Conservation (phyloP, 2,329 filamentous ascomycete genomes). For the Sarocladium brachiariae region DNA sequence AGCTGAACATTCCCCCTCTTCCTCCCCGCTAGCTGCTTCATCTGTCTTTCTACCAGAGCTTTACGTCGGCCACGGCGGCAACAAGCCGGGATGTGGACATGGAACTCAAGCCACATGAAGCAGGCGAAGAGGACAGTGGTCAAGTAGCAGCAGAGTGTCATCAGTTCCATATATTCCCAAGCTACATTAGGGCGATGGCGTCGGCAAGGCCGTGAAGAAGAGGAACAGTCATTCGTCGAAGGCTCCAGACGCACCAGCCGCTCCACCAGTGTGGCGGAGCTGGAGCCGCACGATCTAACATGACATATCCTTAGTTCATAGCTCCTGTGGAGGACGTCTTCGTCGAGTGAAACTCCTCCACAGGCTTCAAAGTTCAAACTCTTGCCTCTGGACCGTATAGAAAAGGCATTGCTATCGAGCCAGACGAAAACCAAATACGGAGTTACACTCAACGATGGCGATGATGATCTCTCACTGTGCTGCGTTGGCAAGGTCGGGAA, state of each 20-base stretch:
- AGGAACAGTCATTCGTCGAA: conserved; percentile 15
- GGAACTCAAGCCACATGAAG: not conserved
- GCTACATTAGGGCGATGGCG: conserved; percentile 14
- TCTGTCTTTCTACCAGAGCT: no score
- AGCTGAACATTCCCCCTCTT: no score
- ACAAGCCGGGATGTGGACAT: not conserved
- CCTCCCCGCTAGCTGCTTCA: not conserved
- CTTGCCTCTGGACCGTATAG: conserved; percentile 27
- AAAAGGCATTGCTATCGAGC: conserved; percentile 18
- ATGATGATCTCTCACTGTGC: conserved; percentile 10
- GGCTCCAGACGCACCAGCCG: conserved; percentile 13
- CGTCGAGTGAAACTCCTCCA: no score
- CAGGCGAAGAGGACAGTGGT: not conserved
- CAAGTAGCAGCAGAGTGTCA: conserved; percentile 13
- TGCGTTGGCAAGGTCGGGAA: not conserved
- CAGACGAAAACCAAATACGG: conserved; percentile 22
- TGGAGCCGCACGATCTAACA: conserved; percentile 11
- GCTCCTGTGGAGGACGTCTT: not conserved
- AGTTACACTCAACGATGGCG: conserved; percentile 25
- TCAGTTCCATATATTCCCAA: conserved; percentile 15
- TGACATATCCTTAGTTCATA: not conserved
- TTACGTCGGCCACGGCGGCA: no score
- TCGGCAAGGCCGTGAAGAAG: conserved; percentile 14
- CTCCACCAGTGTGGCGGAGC: conserved; percentile 13
- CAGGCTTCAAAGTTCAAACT: no score